phyloP scores from a whole-genome alignment of 2,329 filamentous ascomycete genomes.

The Talaromyces rugulosus region DNA sequence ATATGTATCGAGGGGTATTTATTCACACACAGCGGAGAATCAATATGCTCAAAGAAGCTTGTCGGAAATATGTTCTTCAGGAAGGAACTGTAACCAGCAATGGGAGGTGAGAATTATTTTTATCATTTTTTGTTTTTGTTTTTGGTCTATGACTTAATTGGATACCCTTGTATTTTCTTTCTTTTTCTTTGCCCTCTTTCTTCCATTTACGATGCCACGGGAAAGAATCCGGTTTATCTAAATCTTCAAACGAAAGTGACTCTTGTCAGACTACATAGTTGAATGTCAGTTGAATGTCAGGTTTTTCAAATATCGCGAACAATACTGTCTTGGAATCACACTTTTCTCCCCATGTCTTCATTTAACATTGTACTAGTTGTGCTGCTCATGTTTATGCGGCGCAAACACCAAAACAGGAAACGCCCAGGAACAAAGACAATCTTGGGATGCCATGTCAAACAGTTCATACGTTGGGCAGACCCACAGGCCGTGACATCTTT shows the following conservation, averaged over 20 bases:
- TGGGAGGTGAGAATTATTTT: background rate
- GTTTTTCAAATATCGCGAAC: background rate
- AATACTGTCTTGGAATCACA: background rate
- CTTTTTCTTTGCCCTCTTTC: background rate
- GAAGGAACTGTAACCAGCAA: slow-evolving; percentile 5
- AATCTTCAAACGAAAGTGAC: background rate
- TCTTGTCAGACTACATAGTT: background rate
- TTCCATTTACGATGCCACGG: background rate
- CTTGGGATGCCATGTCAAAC: background rate
- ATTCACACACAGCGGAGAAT: slow-evolving; percentile 74
- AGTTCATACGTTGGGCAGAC: background rate
- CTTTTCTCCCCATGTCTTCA: background rate
- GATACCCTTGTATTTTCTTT: background rate
- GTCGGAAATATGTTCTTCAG: slow-evolving; percentile 50
- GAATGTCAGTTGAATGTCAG: background rate
- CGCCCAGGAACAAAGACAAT: background rate
- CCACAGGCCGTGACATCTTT: background rate
- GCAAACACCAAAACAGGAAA: background rate
- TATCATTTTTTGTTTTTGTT: background rate
- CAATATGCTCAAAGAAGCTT: slow-evolving; percentile 56
- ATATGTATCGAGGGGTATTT: slow-evolving; percentile 84
- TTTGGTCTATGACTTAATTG: background rate
- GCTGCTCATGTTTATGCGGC: background rate
- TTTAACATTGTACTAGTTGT: background rate
- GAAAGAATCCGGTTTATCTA: background rate